Evolutionary conservation across 306 rosid genomes (phyloP), one percentile per base, ranked within the genome.

Genomic region (Fagus crenata): DNA sequence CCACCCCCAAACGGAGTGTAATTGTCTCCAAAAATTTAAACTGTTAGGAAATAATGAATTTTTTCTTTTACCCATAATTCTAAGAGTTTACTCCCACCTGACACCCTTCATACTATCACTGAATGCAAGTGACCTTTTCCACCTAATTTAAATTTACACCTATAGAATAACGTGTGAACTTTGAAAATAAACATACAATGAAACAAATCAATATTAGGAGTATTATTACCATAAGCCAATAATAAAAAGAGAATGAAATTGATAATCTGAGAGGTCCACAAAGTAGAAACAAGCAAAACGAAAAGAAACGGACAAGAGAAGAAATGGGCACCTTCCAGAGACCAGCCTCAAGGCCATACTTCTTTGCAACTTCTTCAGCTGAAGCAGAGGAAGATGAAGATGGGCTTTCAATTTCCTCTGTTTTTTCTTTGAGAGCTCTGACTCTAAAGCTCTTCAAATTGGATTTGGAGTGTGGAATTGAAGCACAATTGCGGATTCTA

Each of bases 341-440:
- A 74, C 93, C 98, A 84, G 91, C 96, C 84, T 94, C 97, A 72
- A 94, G 97, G 53, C 97, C 98, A 73, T 87, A 94, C 76, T 94
- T 94, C 75, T 88, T 84, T 12, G 98, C 86, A 53, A 94, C 79
- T 56, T 92, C 96, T 13, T 94, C 98, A 9, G 91, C 86, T 55
- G 93, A 86, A 84, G 64, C 35, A 46, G 28, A 22, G 0, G 28
- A 28, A 60, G 89, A 63, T 31, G 91, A 69, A 69, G 83, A 80
- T 14, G 93, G 83, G 90, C 32, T 77, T 78, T 92, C 77, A 42
- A 81, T 84, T 85, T 92, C 86, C 77, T 90, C 96, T 1, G 93
- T 89, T 84, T 90, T 91, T 89, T 91, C 89, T 78, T 67, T 86
- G 58, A 91, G 80, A 60, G 98, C 91, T 83, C 80, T 82, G 60